These are phyloP conservation scores for Diaporthe ilicicola DNA, from an alignment of 2,329 filamentous ascomycete species.

Conservation along the genomic window DNA sequence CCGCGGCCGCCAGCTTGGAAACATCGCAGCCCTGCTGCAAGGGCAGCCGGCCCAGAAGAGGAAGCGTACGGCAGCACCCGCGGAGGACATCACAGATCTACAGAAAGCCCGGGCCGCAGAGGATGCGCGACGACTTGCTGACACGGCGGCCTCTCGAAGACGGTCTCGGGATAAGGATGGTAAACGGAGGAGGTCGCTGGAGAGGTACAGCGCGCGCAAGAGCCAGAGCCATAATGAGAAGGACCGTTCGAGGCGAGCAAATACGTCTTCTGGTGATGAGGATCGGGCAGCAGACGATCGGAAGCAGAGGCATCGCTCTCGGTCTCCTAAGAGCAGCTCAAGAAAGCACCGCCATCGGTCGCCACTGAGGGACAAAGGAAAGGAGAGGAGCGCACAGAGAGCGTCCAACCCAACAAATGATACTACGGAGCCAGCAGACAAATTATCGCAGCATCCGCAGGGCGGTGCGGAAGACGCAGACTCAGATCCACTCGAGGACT, in stretches of 20 bases:
- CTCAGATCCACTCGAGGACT: conserved; percentile 78
- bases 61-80: conserved; percentile 34
- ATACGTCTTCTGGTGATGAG: conserved; percentile 41
- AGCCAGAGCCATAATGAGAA: background rate
- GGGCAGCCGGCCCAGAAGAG: conserved; percentile 47
- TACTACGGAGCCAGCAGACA: conserved; percentile 6
- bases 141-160: conserved; percentile 27
- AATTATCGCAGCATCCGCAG: conserved; percentile 5
- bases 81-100: conserved; percentile 29
- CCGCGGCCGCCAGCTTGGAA: conserved; percentile 65
- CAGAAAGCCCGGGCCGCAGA: conserved; percentile 27
- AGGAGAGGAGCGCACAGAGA: background rate
- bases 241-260: conserved; percentile 17
- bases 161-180: conserved; percentile 20
- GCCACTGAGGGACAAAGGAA: background rate
- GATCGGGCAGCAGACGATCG: conserved; percentile 27
- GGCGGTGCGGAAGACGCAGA: conserved; percentile 46
- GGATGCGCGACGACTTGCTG: conserved; percentile 27
- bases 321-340: conserved; percentile 29
- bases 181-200: conserved; percentile 28
- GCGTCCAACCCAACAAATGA: conserved; percentile 2
- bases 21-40: conserved; percentile 66
- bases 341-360: conserved; percentile 31
- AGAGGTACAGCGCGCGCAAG: conserved; percentile 28
- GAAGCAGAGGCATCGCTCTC: conserved; percentile 29